Conservation (phyloP, 1,284 basidiomycete genomes). For the Austropuccinia psidii region DNA sequence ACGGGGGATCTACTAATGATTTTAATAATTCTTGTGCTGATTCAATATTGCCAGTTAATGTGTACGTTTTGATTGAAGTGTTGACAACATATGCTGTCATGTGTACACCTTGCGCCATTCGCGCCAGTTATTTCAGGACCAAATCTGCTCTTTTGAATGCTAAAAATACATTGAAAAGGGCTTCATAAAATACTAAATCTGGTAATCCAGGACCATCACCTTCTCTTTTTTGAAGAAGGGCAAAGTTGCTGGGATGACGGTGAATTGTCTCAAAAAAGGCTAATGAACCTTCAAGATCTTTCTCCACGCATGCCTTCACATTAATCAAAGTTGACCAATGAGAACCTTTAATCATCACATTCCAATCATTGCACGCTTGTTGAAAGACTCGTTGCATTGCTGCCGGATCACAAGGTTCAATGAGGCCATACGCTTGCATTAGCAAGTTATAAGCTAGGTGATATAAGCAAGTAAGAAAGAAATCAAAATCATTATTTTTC, state of each 20-base stretch:
- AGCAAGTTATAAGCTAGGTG: slow-evolving; percentile 58
- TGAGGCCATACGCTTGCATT: slow-evolving; percentile 78
- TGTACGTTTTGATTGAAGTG: slow-evolving; percentile 79
- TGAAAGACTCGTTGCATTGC: slow-evolving; percentile 69
- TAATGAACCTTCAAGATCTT: slow-evolving; percentile 70
- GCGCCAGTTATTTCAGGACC: slow-evolving; percentile 61
- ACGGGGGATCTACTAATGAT: slow-evolving; percentile 64
- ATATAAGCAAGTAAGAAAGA: not conserved
- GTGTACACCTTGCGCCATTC: slow-evolving; percentile 63
- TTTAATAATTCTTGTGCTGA: slow-evolving; percentile 72
- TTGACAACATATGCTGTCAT: slow-evolving; percentile 97
- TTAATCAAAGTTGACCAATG: slow-evolving; percentile 92
- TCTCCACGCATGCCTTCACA: slow-evolving; percentile 72
- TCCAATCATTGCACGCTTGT: slow-evolving; percentile 54
- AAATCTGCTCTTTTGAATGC: slow-evolving; percentile 71
- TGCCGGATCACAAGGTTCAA: slow-evolving; percentile 70
- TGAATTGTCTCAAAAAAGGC: slow-evolving; percentile 68
- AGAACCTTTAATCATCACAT: slow-evolving; percentile 63
- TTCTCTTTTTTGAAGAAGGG: slow-evolving; percentile 32
- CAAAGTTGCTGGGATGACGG: slow-evolving; percentile 3
- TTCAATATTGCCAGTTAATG: slow-evolving; percentile 63
- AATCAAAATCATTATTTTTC: too few species aligned
- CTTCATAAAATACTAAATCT: slow-evolving; percentile 84
- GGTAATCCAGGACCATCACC: slow-evolving; percentile 50
- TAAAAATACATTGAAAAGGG: slow-evolving; percentile 78